Percentiles rank a stretch among this genome's conserved stretches.
Conservation (phyloP, 768 basidiomycete species). For the Mycena galericulata region DNA sequence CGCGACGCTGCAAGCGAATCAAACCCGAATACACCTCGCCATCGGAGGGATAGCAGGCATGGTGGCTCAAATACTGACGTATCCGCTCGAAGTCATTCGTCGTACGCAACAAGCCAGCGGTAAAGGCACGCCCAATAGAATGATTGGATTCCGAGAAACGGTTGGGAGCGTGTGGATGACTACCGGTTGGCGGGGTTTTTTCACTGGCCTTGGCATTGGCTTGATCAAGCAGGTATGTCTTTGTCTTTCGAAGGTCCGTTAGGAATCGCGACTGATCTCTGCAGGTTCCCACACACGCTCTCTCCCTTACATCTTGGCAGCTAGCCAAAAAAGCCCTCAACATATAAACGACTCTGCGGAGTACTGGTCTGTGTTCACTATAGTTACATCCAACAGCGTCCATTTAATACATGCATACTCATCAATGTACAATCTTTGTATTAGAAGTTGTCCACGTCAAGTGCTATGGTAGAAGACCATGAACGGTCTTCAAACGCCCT, state of each 20-base stretch:
- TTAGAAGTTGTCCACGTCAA: conserved; percentile 50
- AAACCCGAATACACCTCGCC: conserved; percentile 41
- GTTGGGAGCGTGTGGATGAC: conserved; percentile 35
- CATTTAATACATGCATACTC: conserved; percentile 1
- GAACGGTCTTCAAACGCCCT: conserved; percentile 61
- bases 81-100: conserved; percentile 42
- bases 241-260: not conserved
- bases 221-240: conserved; percentile 37
- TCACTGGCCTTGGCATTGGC: conserved; percentile 41
- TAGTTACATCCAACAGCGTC: not conserved
- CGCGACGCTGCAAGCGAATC: conserved; percentile 35
- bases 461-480: conserved; percentile 55
- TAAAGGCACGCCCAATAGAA: conserved; percentile 36
- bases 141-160: conserved; percentile 40
- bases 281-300: conserved; percentile 42
- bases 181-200: conserved; percentile 42
- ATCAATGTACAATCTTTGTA: conserved; percentile 18
- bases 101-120: conserved; percentile 45
- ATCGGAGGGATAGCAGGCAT: conserved; percentile 42
- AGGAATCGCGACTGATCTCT: not conserved
- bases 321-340: conserved; percentile 29
- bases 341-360: not conserved
- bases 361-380: not conserved
- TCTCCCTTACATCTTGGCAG: conserved; percentile 42
- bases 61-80: conserved; percentile 39